Evolutionary conservation across 768 basidiomycete genomes (phyloP), one percentile per base, ranked within the genome.

Genomic region (Mycena galericulata): DNA sequence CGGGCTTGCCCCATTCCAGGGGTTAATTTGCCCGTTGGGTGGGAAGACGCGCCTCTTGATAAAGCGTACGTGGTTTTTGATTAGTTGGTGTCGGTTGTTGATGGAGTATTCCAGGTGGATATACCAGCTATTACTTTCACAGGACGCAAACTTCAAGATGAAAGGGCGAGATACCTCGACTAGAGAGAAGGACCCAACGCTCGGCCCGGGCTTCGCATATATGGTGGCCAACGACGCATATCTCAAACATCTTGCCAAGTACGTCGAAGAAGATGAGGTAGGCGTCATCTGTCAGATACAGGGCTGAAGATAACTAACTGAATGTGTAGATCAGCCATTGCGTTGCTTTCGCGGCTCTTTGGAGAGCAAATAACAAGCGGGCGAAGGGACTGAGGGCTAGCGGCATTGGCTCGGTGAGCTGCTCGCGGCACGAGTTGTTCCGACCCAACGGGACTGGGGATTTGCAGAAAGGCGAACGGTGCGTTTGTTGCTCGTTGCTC

Each of bases 391-490:
- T 75, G 18, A 41, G 62, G 0, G 68, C 72, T 2, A 75, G 73
- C 22, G 76, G 76, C 15, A 69, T 76, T 2, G 74, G 66, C 9
- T 71, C 63, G 2, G 71, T 70, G 11, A 62, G 68, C 10, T 76
- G 76, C 30, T 65, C 68, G 1, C 55, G 69, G 1, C 76, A 77
- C 34, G 62, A 63, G 9, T 7, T 73, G 7, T 62, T 72, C 29
- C 50, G 68, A 2, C 29, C 69, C 11, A 72, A 72, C 58, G 76
- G 75, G 1, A 65, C 74, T 0, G 76, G 74, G 7, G 76, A 77
- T 60, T 57, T 77, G 17, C 76, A 75, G 38, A 69, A 67, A 18
- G 76, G 76, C 0, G 76, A 77, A 69, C 38, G 65, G 76, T 76
- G 40, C 17, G 59, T 22, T 3, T n/a, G n/a, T n/a, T n/a, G n/a